Evolutionary conservation across 1,284 basidiomycete genomes (phyloP), one percentile per base, ranked within the genome.

Genomic region (Ceratobasidium sp.): DNA sequence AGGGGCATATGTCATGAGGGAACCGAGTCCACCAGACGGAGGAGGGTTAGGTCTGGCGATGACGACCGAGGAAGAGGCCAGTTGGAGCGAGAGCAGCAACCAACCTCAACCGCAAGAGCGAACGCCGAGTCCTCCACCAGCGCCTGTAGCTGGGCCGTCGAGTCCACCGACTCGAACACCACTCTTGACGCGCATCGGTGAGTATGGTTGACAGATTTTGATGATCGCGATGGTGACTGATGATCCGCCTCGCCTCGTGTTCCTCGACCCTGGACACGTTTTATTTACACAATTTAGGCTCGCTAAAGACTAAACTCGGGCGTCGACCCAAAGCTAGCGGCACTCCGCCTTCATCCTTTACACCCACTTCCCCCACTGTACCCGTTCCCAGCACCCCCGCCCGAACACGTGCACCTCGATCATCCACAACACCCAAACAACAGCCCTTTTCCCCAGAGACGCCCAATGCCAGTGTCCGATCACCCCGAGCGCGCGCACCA

Each of bases 171-270:
- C 48, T 49, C 71, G 65, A 56, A 41, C 76, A 14, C 76, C 75
- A 5, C 53, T 77, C 14, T 54, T 77, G 19, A 66, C 62, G 31
- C 77, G 76, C 22, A 76, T 77, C 61, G 76, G 77, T 71, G 66
- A 64, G 66, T 74, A 69, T 53, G 74, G 54, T 56, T 39, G 66
- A 43, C 31, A n/a, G 7, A 19, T 48, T 48, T 61, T 75, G 74
- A 62, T 34, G 43, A 51, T 16, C 63, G 29, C 34, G 27, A 65
- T 51, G 46, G 14, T 48, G 16, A 53, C 59, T 63, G 41, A 75
- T 62, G 34, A 61, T 59, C 51, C 24, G 75, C n/a, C 37, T 24
- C 29, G 37, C 58, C 58, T 61, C 58, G 58, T 61, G 58, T 31
- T 61, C 41, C 37, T 54, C 59, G 49, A 41, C 22, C 34, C n/a